Evolutionary conservation across 1,284 basidiomycete genomes (phyloP), one percentile per base, ranked within the genome.

Genomic region (Moesziomyces globuligerus): DNA sequence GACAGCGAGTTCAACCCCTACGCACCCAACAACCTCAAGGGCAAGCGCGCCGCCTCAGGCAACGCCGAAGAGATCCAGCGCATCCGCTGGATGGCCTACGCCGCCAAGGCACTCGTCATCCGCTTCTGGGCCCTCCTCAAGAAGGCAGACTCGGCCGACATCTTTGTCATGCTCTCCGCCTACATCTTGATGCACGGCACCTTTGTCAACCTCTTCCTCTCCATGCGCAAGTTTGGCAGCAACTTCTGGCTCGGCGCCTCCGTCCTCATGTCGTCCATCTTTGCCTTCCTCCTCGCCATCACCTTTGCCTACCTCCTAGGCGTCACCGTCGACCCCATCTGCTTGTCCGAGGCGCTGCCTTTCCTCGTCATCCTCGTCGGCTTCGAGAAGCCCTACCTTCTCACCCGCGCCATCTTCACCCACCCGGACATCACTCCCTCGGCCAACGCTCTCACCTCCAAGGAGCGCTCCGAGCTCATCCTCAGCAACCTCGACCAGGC

Each of bases 341-440:
- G 90, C 17, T 86, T 98, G 29, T 94, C 92, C 15, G 96, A 98
- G 83, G 94, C 95, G 0, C 87, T 98, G 2, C 95, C 95, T 0
- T 98, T 98, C 89, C 86, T 98, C 36, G 94, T 98, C 40, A 96
- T 96, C 83, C 95, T 93, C 0, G 90, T 98, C 56, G 95, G 95
- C 13, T 98, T 98, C 81, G 95, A 98, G 84, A 98, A 98, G 84
- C 95, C 94, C 0, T 90, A 94, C 60, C 88, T 92, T 11, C 89
- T 98, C 37, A 94, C 94, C 0, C 88, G 90, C 25, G 91, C 94
- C 11, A 91, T 98, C 32, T 93, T 98, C 83, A 87, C 89, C 20
- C 91, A 94, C 76, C 91, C 92, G 3, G 89, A 93, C 68, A 87
- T 86, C 72, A 83, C 85, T 1, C 86, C 86, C 3, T 58, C 64